Percentiles rank a stretch among this genome's conserved stretches.
phyloP scores from a whole-genome alignment of 129 eudicot species.

The Apium graveolens region DNA sequence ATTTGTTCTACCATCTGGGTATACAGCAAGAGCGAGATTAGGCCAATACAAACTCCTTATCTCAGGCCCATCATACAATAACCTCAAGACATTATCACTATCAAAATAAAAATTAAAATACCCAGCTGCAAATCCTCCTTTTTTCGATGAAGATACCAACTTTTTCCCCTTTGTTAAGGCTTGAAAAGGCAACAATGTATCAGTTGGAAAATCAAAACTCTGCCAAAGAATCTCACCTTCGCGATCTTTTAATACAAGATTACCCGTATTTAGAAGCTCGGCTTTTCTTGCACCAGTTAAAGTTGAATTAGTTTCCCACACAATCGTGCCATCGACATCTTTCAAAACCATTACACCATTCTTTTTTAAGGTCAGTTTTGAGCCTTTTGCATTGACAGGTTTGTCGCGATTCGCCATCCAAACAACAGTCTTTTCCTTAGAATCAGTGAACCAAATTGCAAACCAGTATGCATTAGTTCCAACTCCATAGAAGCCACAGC shows the following conservation, averaged over 20 bases:
- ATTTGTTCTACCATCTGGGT: constrained; percentile 23
- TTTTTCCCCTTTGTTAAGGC: constrained; percentile 23
- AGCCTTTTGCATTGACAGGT: constrained; percentile 39
- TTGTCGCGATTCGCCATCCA: constrained; percentile 48
- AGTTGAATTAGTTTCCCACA: constrained; percentile 31
- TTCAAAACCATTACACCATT: constrained; percentile 32
- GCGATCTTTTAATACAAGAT: neutral
- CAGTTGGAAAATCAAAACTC: constrained; percentile 11
- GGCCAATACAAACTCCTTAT: constrained; percentile 42
- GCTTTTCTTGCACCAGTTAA: constrained; percentile 42
- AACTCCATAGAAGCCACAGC: neutral
- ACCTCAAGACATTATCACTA: constrained; percentile 26
- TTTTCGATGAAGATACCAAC: constrained; percentile 14
- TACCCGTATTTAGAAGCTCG: constrained; percentile 9
- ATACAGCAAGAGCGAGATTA: constrained; percentile 5
- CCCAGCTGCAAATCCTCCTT: constrained; percentile 25
- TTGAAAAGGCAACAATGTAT: constrained; percentile 8
- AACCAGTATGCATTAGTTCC: constrained; percentile 22
- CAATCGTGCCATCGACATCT: constrained; percentile 25
- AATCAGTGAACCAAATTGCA: constrained; percentile 43
- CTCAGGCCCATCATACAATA: constrained; percentile 31
- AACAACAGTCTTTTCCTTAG: constrained; percentile 29
- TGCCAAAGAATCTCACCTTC: neutral
- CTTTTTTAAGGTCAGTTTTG: constrained; percentile 17
- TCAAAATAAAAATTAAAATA: constrained; percentile 27